Conservation (phyloP, 75 land plant genomes). For the Azolla pinnata region DNA sequence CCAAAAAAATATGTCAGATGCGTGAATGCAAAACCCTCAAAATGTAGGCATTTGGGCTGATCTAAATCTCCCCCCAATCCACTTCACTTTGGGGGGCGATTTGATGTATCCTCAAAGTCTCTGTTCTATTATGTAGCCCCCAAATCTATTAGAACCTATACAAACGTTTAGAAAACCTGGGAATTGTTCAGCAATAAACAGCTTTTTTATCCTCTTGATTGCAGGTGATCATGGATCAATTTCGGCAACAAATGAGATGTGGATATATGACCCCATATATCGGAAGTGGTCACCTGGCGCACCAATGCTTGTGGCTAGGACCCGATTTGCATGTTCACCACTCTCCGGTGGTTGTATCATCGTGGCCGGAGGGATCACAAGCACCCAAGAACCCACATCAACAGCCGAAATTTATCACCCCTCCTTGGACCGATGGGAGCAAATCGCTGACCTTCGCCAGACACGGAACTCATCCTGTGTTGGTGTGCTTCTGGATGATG, state of each 20-base stretch:
- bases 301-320: constrained; percentile 62
- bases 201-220: too few species aligned
- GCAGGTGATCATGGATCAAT: constrained; percentile 59
- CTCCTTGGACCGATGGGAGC: constrained; percentile 49
- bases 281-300: constrained; percentile 50
- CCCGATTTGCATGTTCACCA: constrained; percentile 86
- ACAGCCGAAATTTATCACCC: constrained; percentile 81
- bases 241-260: constrained; percentile 80
- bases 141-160: too few species aligned
- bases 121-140: too few species aligned
- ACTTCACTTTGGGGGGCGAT: too few species aligned
- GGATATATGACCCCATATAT: constrained; percentile 67
- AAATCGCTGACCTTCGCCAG: constrained; percentile 57
- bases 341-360: constrained; percentile 56
- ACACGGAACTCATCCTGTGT: constrained; percentile 74
- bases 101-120: too few species aligned
- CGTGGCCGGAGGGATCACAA: constrained; percentile 86
- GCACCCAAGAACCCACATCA: constrained; percentile 45
- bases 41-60: too few species aligned
- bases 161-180: too few species aligned
- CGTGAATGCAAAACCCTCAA: too few species aligned
- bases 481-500: constrained; percentile 57
- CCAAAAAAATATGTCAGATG: too few species aligned
- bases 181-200: too few species aligned
- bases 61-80: too few species aligned